Evolutionary conservation across 768 basidiomycete genomes (phyloP).

Genomic region (Epithele typhae): DNA sequence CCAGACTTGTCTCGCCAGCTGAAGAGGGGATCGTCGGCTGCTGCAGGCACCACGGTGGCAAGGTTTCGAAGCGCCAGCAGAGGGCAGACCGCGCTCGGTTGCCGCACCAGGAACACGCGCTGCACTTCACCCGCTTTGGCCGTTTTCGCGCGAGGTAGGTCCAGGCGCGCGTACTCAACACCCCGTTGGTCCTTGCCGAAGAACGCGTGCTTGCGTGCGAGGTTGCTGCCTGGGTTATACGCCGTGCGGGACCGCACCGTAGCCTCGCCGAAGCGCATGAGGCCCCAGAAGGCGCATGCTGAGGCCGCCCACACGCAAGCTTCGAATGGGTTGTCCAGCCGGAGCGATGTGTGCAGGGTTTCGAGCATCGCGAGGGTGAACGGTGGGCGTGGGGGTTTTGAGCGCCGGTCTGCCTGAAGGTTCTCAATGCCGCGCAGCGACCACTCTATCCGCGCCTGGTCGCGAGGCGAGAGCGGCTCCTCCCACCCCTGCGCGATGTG

Average conservation of each 20-base stretch:
- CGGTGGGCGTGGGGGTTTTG: too few relatives aligned
- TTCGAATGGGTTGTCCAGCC: constrained; percentile 32
- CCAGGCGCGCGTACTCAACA: constrained; percentile 24
- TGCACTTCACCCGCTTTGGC: constrained; percentile 30
- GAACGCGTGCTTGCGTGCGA: constrained; percentile 20
- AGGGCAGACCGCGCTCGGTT: too few relatives aligned
- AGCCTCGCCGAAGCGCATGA: constrained; percentile 36
- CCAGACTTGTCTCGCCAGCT: too few relatives aligned
- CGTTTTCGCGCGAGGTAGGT: constrained; percentile 35
- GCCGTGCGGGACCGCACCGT: constrained; percentile 19
- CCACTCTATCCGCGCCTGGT: too few relatives aligned
- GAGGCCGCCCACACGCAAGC: constrained; percentile 37
- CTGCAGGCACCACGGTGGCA: too few relatives aligned
- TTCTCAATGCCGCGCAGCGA: too few relatives aligned
- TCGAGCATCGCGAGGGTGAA: constrained; percentile 29
- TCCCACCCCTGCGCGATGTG: too few relatives aligned
- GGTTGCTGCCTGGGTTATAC: constrained; percentile 23
- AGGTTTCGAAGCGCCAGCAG: too few relatives aligned
- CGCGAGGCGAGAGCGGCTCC: too few relatives aligned
- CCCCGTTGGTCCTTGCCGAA: constrained; percentile 24
- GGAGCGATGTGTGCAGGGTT: constrained; percentile 17
- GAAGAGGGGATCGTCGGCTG: too few relatives aligned
- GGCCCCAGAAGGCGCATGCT: constrained; percentile 35
- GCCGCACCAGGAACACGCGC: too few relatives aligned
- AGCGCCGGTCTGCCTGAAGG: too few relatives aligned